Evolutionary conservation across 2,329 filamentous ascomycete species (phyloP), one percentile per base, ranked within the genome.

Genomic region (Colletotrichum horii): DNA sequence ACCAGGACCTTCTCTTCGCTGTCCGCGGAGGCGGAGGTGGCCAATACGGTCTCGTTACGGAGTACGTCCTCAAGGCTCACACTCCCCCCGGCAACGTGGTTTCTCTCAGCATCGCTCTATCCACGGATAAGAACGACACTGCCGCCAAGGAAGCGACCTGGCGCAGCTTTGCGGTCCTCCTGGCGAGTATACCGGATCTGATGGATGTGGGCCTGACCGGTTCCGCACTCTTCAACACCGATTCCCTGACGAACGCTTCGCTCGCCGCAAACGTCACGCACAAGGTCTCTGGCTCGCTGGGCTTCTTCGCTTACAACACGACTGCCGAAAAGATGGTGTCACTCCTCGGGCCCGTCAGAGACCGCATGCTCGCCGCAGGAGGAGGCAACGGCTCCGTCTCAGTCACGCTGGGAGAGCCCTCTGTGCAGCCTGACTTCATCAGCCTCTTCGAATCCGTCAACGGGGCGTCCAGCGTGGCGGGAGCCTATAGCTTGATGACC

Each of bases 1-100:
- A 91, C 74, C 77, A 84, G 0, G 90, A 92, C 67, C 84, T 92
- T 1, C 91, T 89, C 81, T 93, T 89, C 89, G 90, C 90, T 4
- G 81, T 91, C 15, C 84, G 85, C 70, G 89, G 89, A 22, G 89
- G 90, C 8, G 89, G 90, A 2, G 87, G 86, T 8, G 88, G 87
- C 4, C 89, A 86, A 8, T 92, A 88, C 76, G 90, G 85, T 4
- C 83, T 91, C 4, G 87, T 91, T 11, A 82, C 86, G 26, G 66
- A 68, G 43, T 66, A 71, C 26, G 36, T 74, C 61, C 56, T 74
- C 34, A 66, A 71, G 66, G 61, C 72, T 12, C 61, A 74, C 28
- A 36, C 60, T 14, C 30, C 19, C 24, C 72, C 72, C 1, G 72
- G 67, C 30, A 74, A 74, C 30, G 72, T 74, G 3, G 67, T 74